Conservation (phyloP, 2,329 filamentous ascomycete genomes). For the Eutypella sp. region DNA sequence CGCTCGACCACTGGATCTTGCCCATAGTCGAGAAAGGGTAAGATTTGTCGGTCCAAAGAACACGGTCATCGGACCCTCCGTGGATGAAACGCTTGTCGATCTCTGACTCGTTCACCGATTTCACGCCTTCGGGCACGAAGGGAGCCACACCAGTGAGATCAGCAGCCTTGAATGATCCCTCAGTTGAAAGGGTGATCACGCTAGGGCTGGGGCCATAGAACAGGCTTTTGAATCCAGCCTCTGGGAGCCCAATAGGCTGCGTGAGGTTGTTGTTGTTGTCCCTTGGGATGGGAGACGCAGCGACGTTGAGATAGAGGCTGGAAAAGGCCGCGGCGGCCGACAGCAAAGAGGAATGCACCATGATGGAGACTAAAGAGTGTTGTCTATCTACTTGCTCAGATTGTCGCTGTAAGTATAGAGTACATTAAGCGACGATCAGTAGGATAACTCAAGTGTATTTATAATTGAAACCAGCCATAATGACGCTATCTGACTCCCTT, state of each 20-base stretch:
- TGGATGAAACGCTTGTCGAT: constrained; percentile 16
- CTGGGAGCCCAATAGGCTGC: constrained; percentile 1
- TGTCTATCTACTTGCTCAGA: too few relatives aligned
- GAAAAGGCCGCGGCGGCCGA: not conserved
- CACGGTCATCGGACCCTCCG: constrained; percentile 18
- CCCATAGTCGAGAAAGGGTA: constrained; percentile 20
- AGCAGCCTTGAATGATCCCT: too few relatives aligned
- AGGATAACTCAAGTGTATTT: too few relatives aligned
- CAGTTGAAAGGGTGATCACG: constrained; percentile 1
- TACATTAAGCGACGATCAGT: too few relatives aligned
- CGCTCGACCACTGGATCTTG: constrained; percentile 15
- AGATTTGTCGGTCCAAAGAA: constrained; percentile 10
- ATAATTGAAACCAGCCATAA: too few relatives aligned
- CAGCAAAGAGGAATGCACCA: not conserved
- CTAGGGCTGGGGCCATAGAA: not conserved
- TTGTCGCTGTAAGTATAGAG: too few relatives aligned
- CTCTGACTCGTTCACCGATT: not conserved
- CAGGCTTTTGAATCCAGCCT: not conserved
- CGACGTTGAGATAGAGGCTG: not conserved
- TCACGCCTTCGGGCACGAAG: not conserved
- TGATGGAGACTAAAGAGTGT: not conserved
- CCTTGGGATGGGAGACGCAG: constrained; percentile 1
- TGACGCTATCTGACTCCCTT: too few relatives aligned
- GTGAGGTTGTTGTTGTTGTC: not conserved
- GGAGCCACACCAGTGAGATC: too few relatives aligned